Evolutionary conservation across 805 yeast species (phyloP).

Genomic region (Schizosaccharomyces octosporus): DNA sequence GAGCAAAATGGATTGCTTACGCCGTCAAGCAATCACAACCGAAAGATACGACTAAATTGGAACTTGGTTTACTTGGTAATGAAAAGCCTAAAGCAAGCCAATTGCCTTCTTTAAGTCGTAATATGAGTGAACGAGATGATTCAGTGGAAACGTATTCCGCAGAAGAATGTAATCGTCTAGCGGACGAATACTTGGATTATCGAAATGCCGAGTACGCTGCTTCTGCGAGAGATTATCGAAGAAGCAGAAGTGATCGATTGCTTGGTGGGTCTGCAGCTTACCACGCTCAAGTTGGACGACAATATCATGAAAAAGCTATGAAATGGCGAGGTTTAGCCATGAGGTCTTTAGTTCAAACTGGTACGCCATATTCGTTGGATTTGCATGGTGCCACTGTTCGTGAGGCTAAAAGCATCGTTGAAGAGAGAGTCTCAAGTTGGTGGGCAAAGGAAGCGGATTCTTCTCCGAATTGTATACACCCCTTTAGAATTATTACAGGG

Average conservation of each 20-base stretch:
- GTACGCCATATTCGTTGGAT: not conserved
- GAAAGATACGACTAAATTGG: not conserved
- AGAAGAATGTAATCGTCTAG: not conserved
- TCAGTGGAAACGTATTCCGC: not conserved
- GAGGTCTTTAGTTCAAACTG: not conserved
- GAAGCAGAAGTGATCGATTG: not conserved
- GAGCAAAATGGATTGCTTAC: not conserved
- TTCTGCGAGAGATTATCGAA: not conserved
- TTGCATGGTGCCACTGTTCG: slow-evolving; percentile 2
- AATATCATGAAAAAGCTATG: not conserved
- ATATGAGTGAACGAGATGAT: not conserved
- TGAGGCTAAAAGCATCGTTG: not conserved
- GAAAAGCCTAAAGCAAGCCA: no score
- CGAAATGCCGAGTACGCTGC: not conserved
- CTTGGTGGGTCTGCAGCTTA: not conserved
- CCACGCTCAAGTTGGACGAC: not conserved
- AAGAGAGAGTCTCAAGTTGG: not conserved
- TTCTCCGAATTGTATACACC: not conserved
- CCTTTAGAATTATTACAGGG: not conserved
- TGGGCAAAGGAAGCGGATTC: slow-evolving; percentile 2
- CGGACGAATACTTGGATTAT: not conserved
- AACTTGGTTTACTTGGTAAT: not conserved
- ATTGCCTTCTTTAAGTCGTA: not conserved
- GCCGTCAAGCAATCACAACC: not conserved
- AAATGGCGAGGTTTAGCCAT: not conserved